These are phyloP conservation scores for Trichoderma sp. DNA, from an alignment of 2,329 filamentous ascomycete species.

Conservation along the genomic window DNA sequence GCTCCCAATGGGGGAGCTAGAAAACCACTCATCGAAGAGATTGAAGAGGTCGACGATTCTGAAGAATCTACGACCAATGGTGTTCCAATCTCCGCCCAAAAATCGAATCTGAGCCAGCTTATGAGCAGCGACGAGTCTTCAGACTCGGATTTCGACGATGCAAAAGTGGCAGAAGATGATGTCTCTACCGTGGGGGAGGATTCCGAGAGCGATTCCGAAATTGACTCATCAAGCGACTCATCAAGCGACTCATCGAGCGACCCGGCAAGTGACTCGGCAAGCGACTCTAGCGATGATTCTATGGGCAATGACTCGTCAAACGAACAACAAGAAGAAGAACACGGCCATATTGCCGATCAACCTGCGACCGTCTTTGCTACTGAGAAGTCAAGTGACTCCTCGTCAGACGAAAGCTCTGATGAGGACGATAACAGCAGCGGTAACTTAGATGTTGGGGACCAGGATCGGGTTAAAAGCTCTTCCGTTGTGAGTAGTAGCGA, in stretches of 20 bases:
- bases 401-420: not conserved
- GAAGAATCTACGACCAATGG: not conserved
- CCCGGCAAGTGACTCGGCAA: slow-evolving; percentile 17
- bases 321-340: not conserved
- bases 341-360: not conserved
- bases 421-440: slow-evolving; percentile 17
- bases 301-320: not conserved
- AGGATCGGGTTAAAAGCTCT: not conserved
- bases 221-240: slow-evolving; percentile 19
- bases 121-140: not conserved
- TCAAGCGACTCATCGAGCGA: not conserved
- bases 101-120: not conserved
- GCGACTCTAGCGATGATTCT: slow-evolving; percentile 20
- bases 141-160: not conserved
- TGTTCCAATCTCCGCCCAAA: not conserved
- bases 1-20: not conserved
- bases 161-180: not conserved
- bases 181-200: not conserved
- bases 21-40: slow-evolving; percentile 32
- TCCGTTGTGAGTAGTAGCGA: not conserved
- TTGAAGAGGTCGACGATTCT: slow-evolving; percentile 3
- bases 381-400: not conserved
- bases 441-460: not conserved
- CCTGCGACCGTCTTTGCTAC: not conserved
- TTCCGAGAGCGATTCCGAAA: not conserved